Percentiles rank a stretch among this genome's conserved stretches.
Conservation (phyloP, 805 yeast species). For the Groenewaldozyma salmanticensis region DNA sequence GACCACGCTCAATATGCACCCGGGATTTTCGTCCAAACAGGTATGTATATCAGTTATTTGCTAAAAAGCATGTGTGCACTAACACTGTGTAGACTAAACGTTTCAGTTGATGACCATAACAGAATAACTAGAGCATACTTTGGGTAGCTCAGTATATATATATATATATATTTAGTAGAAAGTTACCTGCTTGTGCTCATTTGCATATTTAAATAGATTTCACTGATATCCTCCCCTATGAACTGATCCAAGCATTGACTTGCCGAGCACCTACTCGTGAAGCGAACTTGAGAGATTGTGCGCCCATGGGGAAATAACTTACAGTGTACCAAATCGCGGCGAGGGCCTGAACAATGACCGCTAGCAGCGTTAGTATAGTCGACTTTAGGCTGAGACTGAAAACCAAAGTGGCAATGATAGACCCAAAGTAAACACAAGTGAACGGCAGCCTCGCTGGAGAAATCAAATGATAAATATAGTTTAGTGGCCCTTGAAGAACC, state of each 20-base stretch:
- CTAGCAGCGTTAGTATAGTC: conserved; percentile 64
- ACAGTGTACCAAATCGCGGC: conserved; percentile 86
- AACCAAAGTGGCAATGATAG: conserved; percentile 69
- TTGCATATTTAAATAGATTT: not conserved
- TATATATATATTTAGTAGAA: not conserved
- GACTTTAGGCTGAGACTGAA: conserved; percentile 63
- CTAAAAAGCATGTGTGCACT: not conserved
- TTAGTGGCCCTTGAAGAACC: conserved; percentile 83
- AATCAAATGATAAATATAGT: conserved; percentile 62
- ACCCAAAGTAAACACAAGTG: conserved; percentile 68
- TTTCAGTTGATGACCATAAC: conserved; percentile 13
- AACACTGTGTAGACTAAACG: conserved; percentile 12
- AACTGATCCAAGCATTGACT: conserved; percentile 35
- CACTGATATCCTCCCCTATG: conserved; percentile 10
- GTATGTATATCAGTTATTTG: conserved; percentile 7
- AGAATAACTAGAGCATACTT: conserved; percentile 14
- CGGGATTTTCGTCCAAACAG: conserved; percentile 18
- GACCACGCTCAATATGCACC: conserved; percentile 16
- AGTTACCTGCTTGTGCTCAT: not conserved
- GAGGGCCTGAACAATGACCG: conserved; percentile 66
- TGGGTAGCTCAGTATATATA: conserved; percentile 9
- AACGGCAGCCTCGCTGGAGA: conserved; percentile 73
- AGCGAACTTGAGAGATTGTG: conserved; percentile 56
- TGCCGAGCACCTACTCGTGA: conserved; percentile 48
- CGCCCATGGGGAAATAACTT: conserved; percentile 94